Percentiles rank a stretch among this genome's conserved stretches.
Conservation (phyloP, 257 asterid genomes). For the Catharanthus roseus region DNA sequence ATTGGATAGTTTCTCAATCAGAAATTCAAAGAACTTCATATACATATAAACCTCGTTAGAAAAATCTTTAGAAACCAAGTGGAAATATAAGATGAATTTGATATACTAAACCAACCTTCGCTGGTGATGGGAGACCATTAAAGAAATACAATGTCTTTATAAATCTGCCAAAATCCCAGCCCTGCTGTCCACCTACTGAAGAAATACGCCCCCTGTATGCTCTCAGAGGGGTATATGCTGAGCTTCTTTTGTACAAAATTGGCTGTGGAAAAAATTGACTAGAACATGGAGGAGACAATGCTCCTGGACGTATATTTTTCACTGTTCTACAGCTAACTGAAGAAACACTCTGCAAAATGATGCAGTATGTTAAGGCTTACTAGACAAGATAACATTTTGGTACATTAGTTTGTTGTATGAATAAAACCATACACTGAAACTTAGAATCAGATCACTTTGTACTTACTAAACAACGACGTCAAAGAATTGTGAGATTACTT, state of each 20-base stretch:
- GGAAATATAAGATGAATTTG: slow-evolving; percentile 10
- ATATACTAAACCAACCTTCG: slow-evolving; percentile 50
- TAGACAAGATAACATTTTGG: neutral
- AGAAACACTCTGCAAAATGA: slow-evolving; percentile 44
- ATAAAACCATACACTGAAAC: neutral
- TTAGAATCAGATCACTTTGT: neutral
- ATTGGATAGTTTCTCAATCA: slow-evolving; percentile 87
- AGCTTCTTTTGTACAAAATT: slow-evolving; percentile 26
- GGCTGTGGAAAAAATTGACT: slow-evolving; percentile 42
- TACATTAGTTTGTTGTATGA: neutral
- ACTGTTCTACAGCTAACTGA: slow-evolving; percentile 25
- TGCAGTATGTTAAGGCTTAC: neutral
- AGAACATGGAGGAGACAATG: slow-evolving; percentile 31
- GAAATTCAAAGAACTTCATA: slow-evolving; percentile 73
- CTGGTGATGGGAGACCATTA: slow-evolving; percentile 95
- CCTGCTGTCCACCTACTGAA: slow-evolving; percentile 58
- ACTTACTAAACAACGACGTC: neutral
- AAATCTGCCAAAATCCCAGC: slow-evolving; percentile 94
- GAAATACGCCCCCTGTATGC: slow-evolving; percentile 36
- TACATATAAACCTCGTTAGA: slow-evolving; percentile 38
- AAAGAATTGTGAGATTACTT: neutral
- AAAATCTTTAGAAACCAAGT: neutral
- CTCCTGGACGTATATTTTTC: slow-evolving; percentile 24
- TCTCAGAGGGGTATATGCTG: slow-evolving; percentile 30
- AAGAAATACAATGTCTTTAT: slow-evolving; percentile 76